These are phyloP conservation scores for Psilocybe azurescens DNA, from an alignment of 768 basidiomycete genomes.

Conservation along the genomic window DNA sequence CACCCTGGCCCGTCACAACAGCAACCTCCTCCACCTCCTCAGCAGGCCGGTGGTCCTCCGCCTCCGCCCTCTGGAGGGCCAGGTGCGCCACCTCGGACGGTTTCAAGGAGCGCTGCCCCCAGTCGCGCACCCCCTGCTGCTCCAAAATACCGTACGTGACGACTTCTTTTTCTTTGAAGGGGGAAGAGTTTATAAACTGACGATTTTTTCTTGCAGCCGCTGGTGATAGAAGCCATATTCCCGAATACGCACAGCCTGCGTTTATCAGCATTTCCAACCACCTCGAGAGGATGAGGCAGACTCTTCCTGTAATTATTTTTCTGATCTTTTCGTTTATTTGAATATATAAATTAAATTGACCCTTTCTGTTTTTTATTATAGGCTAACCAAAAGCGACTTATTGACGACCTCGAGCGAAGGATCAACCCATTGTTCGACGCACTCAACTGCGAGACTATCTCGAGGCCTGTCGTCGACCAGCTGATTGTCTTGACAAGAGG, in stretches of 20 bases:
- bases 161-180: neutral
- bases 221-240: slow-evolving; percentile 93
- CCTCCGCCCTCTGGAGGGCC: slow-evolving; percentile 39
- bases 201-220: slow-evolving; percentile 55
- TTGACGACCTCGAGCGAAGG: slow-evolving; percentile 86
- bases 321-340: neutral
- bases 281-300: slow-evolving; percentile 71
- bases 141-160: slow-evolving; percentile 51
- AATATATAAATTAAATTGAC: neutral
- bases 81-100: slow-evolving; percentile 27
- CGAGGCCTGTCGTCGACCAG: slow-evolving; percentile 71
- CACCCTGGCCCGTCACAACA: slow-evolving; percentile 28
- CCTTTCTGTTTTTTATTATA: slow-evolving; percentile 31
- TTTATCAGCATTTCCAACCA: slow-evolving; percentile 70
- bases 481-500: slow-evolving; percentile 76
- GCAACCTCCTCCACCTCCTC: slow-evolving; percentile 17
- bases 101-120: slow-evolving; percentile 25
- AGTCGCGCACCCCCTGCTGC: slow-evolving; percentile 33
- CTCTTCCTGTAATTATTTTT: slow-evolving; percentile 64
- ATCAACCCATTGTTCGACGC: slow-evolving; percentile 88
- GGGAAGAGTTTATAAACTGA: slow-evolving; percentile 8
- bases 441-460: slow-evolving; percentile 88
- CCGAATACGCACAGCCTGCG: slow-evolving; percentile 66
- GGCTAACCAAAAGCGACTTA: slow-evolving; percentile 84
- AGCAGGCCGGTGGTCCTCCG: slow-evolving; percentile 30